Evolutionary conservation across 2,329 filamentous ascomycete species (phyloP).

Genomic region (Emmonsia crescens): DNA sequence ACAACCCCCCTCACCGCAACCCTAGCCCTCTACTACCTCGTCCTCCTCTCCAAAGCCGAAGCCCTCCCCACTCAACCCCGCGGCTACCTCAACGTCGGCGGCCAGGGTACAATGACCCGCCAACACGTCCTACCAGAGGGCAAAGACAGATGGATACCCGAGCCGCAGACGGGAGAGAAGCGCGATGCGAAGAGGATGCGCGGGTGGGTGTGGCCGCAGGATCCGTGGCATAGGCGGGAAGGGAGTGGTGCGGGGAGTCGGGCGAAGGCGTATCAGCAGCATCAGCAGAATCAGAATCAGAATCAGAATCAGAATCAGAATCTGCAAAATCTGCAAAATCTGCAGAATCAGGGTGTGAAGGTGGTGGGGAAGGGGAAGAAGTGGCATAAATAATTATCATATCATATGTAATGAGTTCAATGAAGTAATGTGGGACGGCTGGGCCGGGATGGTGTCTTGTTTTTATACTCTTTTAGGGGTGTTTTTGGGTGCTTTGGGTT

Average conservation of each 20-base stretch:
- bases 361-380: constrained; percentile 19
- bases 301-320: too few species aligned
- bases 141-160: constrained; percentile 53
- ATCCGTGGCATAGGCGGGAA: constrained; percentile 49
- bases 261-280: constrained; percentile 8
- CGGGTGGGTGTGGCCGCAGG: constrained; percentile 53
- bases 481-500: neutral
- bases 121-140: constrained; percentile 42
- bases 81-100: constrained; percentile 51
- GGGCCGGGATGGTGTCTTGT: neutral
- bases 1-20: constrained; percentile 42
- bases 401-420: neutral
- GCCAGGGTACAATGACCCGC: constrained; percentile 46
- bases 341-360: neutral
- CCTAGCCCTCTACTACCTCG: constrained; percentile 52
- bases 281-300: too few species aligned
- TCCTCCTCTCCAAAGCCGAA: constrained; percentile 54
- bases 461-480: neutral
- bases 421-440: neutral
- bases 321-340: neutral
- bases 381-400: constrained; percentile 26
- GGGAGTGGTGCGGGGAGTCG: constrained; percentile 24
- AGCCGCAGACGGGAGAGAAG: constrained; percentile 49
- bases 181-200: constrained; percentile 48
- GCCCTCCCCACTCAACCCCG: constrained; percentile 47